A percentile compares a stretch with the other conserved stretches of the same genome.
Conservation (phyloP, 2,329 filamentous ascomycete genomes). For the Leptographium wingfieldii region DNA sequence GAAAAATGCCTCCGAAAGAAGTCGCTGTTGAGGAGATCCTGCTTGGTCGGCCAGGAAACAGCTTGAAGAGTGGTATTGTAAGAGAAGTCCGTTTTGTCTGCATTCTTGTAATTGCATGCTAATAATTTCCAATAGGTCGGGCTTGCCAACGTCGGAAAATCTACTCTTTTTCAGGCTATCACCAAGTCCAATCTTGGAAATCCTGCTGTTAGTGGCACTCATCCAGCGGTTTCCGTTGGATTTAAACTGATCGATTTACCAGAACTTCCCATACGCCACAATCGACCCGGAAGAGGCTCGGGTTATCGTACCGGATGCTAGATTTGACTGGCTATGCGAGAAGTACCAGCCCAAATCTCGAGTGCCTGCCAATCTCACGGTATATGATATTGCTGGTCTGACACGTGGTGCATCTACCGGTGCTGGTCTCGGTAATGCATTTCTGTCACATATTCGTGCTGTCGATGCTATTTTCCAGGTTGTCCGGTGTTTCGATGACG, state of each 20-base stretch:
- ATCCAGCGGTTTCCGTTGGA: background rate
- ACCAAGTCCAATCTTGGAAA: slow-evolving; percentile 96
- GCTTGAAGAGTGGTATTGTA: slow-evolving; percentile 98
- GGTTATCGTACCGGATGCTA: slow-evolving; percentile 90
- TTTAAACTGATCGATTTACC: slow-evolving; percentile 3
- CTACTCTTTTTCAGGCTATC: slow-evolving; percentile 98
- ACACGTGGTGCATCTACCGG: slow-evolving; percentile 93
- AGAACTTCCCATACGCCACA: slow-evolving; percentile 98
- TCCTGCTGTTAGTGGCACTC: slow-evolving; percentile 56
- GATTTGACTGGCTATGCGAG: slow-evolving; percentile 88
- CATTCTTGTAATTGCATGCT: too few relatives aligned
- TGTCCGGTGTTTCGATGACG: slow-evolving; percentile 94
- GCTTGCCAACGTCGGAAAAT: slow-evolving; percentile 98
- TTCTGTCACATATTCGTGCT: slow-evolving; percentile 96
- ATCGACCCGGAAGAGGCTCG: slow-evolving; percentile 98
- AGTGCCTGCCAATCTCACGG: slow-evolving; percentile 94
- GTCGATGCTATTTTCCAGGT: slow-evolving; percentile 98
- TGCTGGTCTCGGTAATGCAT: slow-evolving; percentile 92
- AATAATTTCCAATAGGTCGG: slow-evolving; percentile 53
- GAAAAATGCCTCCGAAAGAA: slow-evolving; percentile 85
- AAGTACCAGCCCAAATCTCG: slow-evolving; percentile 97
- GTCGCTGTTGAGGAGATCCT: slow-evolving; percentile 86
- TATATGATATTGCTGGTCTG: slow-evolving; percentile 97
- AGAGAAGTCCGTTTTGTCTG: slow-evolving; percentile 17
- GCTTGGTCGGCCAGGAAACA: slow-evolving; percentile 93